A percentile compares a stretch with the other conserved stretches of the same genome.
These are phyloP conservation scores for Metarhizium sp. DNA, from an alignment of 2,329 filamentous ascomycete genomes.

Conservation along the genomic window DNA sequence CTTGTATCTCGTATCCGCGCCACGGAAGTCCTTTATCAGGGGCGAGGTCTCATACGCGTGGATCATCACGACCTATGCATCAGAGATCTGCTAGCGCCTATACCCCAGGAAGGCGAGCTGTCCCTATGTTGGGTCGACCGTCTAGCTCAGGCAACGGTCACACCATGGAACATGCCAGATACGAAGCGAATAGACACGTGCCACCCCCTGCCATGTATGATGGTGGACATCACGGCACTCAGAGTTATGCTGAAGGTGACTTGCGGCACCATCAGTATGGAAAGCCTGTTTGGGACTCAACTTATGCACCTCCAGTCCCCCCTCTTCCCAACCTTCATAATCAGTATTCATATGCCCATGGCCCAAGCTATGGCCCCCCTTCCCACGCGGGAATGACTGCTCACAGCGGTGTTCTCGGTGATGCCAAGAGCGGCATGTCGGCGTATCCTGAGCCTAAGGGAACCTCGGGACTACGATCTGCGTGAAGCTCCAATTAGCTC, in stretches of 20 bases:
- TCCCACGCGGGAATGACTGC: background rate
- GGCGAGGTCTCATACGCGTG: background rate
- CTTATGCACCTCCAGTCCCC: constrained; percentile 1
- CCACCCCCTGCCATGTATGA: constrained; percentile 5
- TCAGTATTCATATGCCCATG: background rate
- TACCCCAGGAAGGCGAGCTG: constrained; percentile 8
- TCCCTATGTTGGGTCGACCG: constrained; percentile 7
- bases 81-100: constrained; percentile 15
- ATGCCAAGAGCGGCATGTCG: background rate
- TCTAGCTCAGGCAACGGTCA: constrained; percentile 11
- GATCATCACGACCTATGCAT: constrained; percentile 11
- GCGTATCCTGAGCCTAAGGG: constrained; percentile 4
- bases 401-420: background rate
- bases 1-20: background rate
- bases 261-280: background rate
- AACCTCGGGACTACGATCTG: background rate
- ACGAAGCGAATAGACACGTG: background rate
- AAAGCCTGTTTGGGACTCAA: constrained; percentile 1
- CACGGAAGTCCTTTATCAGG: background rate
- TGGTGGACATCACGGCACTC: constrained; percentile 2
- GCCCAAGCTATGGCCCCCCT: background rate
- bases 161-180: background rate
- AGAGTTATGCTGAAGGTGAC: background rate
- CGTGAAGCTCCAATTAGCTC: background rate
- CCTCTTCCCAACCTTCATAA: background rate